Evolutionary conservation across 1,284 basidiomycete species (phyloP).

Genomic region (Chalciporus sp.): DNA sequence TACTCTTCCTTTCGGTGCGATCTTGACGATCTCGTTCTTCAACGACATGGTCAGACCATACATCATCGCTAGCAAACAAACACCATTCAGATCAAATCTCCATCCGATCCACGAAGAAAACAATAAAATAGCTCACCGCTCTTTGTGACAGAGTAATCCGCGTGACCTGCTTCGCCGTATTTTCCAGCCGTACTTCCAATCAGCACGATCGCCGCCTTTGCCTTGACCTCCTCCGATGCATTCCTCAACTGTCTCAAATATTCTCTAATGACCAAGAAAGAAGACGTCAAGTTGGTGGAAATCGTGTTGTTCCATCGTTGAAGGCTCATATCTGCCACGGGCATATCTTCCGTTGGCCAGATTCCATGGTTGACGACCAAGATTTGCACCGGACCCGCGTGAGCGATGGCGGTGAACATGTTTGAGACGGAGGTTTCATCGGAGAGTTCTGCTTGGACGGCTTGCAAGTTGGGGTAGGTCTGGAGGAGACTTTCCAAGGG

Average conservation of each 20-base stretch:
- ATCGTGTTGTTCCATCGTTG: slow-evolving; percentile 68
- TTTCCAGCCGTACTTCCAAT: slow-evolving; percentile 76
- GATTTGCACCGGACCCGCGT: slow-evolving; percentile 52
- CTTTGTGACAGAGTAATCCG: slow-evolving; percentile 63
- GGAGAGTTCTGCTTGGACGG: slow-evolving; percentile 60
- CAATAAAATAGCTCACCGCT: slow-evolving; percentile 43
- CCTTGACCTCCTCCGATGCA: slow-evolving; percentile 44
- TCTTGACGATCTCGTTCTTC: slow-evolving; percentile 81
- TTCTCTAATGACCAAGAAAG: slow-evolving; percentile 67
- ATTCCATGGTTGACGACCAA: slow-evolving; percentile 69
- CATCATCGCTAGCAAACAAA: slow-evolving; percentile 59
- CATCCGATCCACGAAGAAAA: neutral
- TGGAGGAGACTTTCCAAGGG: slow-evolving; percentile 47
- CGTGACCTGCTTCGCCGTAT: slow-evolving; percentile 69
- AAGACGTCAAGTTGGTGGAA: slow-evolving; percentile 64
- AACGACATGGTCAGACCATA: slow-evolving; percentile 69
- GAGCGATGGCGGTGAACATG: slow-evolving; percentile 43
- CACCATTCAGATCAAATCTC: slow-evolving; percentile 7
- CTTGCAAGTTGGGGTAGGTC: slow-evolving; percentile 40
- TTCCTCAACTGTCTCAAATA: slow-evolving; percentile 54
- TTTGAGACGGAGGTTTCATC: slow-evolving; percentile 52
- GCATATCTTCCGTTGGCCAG: slow-evolving; percentile 48
- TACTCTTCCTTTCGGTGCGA: slow-evolving; percentile 70
- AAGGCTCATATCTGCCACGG: slow-evolving; percentile 61
- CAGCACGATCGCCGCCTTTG: slow-evolving; percentile 60